A percentile compares a stretch with the other conserved stretches of the same genome.
Evolutionary conservation across 78 protist genomes (phyloP).

Genomic region (Polysphondylium violaceum): DNA sequence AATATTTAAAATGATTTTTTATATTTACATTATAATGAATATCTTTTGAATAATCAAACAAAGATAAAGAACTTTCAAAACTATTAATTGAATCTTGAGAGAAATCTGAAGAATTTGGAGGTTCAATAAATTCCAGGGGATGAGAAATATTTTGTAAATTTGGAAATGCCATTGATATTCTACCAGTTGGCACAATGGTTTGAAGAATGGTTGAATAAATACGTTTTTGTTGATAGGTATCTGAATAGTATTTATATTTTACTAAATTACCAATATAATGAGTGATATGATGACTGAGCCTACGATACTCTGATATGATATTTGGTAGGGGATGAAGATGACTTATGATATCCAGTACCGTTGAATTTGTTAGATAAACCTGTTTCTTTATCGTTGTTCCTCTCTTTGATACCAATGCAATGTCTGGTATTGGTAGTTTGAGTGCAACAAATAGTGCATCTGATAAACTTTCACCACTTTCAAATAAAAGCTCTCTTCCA

Average conservation of each 20-base stretch:
- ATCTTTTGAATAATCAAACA: slow-evolving; percentile 4
- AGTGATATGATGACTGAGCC: slow-evolving; percentile 42
- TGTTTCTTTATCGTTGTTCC: not conserved
- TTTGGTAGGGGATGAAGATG: slow-evolving; percentile 63
- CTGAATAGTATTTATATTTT: slow-evolving; percentile 12
- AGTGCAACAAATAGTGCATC: slow-evolving; percentile 15
- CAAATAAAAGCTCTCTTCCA: not conserved
- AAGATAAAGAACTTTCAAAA: not conserved
- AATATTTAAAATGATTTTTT: not conserved
- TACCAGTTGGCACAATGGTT: slow-evolving; percentile 79
- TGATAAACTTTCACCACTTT: slow-evolving; percentile 16
- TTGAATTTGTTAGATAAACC: slow-evolving; percentile 1
- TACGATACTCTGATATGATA: slow-evolving; percentile 32
- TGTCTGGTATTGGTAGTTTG: slow-evolving; percentile 20
- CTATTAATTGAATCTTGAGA: slow-evolving; percentile 24
- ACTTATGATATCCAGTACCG: slow-evolving; percentile 13
- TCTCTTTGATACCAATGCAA: not conserved
- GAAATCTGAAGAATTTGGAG: slow-evolving; percentile 11
- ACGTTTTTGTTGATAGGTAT: not conserved
- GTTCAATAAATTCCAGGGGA: slow-evolving; percentile 25
- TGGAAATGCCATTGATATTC: slow-evolving; percentile 70
- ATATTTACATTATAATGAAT: no score
- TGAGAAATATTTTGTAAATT: slow-evolving; percentile 68
- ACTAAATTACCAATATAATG: slow-evolving; percentile 48
- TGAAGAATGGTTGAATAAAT: slow-evolving; percentile 78